These are phyloP conservation scores for Calonectria crousiana DNA, from an alignment of 2,329 filamentous ascomycete genomes.

Conservation along the genomic window DNA sequence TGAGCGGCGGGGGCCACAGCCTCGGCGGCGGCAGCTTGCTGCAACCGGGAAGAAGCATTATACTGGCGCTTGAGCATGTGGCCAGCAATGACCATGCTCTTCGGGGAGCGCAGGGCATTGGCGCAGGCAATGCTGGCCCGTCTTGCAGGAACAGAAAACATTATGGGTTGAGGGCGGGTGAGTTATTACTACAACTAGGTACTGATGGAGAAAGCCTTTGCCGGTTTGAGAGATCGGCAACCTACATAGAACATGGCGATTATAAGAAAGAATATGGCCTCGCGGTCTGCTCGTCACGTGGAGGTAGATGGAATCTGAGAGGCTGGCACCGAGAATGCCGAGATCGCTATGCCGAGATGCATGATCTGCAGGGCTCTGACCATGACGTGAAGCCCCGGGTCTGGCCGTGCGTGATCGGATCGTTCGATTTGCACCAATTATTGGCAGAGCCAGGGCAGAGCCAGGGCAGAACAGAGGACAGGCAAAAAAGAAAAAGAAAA, in stretches of 20 bases:
- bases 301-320: not conserved
- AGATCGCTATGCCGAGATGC: constrained; percentile 22
- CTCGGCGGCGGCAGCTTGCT: constrained; percentile 5
- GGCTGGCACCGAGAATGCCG: constrained; percentile 14
- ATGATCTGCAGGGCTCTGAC: constrained; percentile 13
- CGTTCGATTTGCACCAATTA: constrained; percentile 12
- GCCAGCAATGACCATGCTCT: constrained; percentile 13
- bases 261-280: constrained; percentile 16
- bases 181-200: constrained; percentile 19
- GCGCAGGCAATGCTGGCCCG: constrained; percentile 10
- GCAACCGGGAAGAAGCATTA: constrained; percentile 10
- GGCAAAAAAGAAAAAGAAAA: not conserved
- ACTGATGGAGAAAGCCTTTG: constrained; percentile 11
- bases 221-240: constrained; percentile 2
- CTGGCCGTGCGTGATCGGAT: constrained; percentile 19
- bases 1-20: constrained; percentile 1
- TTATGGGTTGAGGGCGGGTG: not conserved
- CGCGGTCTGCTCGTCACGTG: not conserved
- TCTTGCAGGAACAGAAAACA: constrained; percentile 22
- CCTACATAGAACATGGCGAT: not conserved
- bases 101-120: constrained; percentile 8
- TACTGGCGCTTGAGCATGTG: constrained; percentile 6
- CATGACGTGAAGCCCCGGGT: constrained; percentile 23
- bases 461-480: not conserved
- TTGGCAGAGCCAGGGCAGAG: constrained; percentile 4